Evolutionary conservation across 768 basidiomycete species (phyloP).

Genomic region (Leccinum obscurum): DNA sequence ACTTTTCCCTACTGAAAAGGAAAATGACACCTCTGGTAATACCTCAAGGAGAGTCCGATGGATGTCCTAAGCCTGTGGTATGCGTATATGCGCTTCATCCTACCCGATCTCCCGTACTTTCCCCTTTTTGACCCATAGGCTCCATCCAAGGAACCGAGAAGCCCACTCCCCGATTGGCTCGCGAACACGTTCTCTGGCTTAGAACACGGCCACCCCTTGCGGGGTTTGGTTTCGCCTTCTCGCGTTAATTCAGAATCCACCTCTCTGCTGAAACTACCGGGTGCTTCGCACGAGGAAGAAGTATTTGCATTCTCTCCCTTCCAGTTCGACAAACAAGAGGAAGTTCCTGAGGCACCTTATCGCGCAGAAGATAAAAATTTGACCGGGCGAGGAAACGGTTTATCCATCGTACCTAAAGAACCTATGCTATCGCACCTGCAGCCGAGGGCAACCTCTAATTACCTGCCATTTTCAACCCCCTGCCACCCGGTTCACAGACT

Average conservation of each 20-base stretch:
- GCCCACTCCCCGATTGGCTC: constrained; percentile 56
- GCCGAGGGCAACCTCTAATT: neutral
- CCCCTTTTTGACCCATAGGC: constrained; percentile 15
- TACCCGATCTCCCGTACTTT: constrained; percentile 14
- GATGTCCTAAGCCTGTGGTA: constrained; percentile 20
- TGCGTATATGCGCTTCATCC: constrained; percentile 31
- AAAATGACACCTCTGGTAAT: constrained; percentile 8
- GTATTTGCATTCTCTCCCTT: constrained; percentile 33
- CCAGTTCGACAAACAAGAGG: constrained; percentile 14
- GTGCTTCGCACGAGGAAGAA: constrained; percentile 14
- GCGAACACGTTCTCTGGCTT: constrained; percentile 50
- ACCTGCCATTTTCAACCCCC: constrained; percentile 28
- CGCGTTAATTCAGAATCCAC: constrained; percentile 7
- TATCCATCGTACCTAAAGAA: constrained; percentile 1
- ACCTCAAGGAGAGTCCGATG: constrained; percentile 10
- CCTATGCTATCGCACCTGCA: neutral
- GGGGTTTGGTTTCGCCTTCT: constrained; percentile 30
- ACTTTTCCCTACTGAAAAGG: constrained; percentile 48
- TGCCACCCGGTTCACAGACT: constrained; percentile 14
- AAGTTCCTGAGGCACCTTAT: constrained; percentile 2
- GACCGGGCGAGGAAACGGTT: constrained; percentile 2
- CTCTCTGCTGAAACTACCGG: constrained; percentile 3
- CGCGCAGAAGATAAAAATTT: neutral
- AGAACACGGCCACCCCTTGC: constrained; percentile 35
- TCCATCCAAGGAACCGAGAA: constrained; percentile 24